Evolutionary conservation across 225 moss, liverwort and hornwort genomes (phyloP).

Genomic region (Climacium dendroides): DNA sequence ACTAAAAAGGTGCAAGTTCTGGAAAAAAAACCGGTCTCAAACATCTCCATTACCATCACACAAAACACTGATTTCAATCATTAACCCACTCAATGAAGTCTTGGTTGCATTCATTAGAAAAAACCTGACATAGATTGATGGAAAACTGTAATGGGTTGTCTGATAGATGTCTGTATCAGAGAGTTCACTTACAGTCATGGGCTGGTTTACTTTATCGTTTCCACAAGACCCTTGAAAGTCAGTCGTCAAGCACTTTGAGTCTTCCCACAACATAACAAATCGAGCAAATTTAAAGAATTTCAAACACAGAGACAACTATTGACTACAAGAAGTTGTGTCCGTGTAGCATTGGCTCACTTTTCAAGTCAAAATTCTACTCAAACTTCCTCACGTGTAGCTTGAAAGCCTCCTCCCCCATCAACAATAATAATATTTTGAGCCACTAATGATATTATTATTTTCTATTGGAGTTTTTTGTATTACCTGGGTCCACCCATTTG

Average conservation of each 20-base stretch:
- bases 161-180: too few species aligned
- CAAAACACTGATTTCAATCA: too few species aligned
- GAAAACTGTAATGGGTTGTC: too few species aligned
- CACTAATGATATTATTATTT: neutral
- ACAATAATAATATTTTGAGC: neutral
- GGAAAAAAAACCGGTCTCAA: too few species aligned
- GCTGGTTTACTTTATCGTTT: too few species aligned
- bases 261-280: neutral
- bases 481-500: neutral
- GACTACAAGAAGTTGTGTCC: fast-evolving
- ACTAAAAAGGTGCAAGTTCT: too few species aligned
- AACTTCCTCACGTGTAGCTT: neutral
- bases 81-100: too few species aligned
- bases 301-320: neutral
- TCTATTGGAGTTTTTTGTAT: neutral
- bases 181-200: too few species aligned
- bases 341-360: neutral
- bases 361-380: neutral
- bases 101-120: too few species aligned
- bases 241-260: neutral
- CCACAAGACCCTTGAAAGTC: neutral
- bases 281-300: too few species aligned
- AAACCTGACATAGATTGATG: too few species aligned
- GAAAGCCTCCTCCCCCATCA: neutral
- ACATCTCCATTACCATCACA: too few species aligned